Evolutionary conservation across 805 yeast genomes (phyloP).

Genomic region (Saturnispora saitoi): DNA sequence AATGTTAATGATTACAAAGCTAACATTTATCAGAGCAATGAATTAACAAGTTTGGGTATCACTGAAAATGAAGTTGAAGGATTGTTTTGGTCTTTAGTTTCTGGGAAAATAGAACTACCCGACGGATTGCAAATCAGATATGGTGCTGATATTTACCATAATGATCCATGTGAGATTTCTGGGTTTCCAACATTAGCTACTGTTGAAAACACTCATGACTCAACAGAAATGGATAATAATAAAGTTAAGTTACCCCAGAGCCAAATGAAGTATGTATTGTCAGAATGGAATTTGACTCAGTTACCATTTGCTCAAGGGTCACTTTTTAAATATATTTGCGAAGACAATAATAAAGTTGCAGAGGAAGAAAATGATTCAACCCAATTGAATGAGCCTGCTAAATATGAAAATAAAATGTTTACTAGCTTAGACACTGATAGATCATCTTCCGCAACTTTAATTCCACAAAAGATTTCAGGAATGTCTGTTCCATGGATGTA

Average conservation of each 20-base stretch:
- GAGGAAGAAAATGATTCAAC: background rate
- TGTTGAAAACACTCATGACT: background rate
- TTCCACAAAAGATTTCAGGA: slow-evolving; percentile 50
- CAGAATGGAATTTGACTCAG: slow-evolving; percentile 70
- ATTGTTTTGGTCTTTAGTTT: slow-evolving; percentile 53
- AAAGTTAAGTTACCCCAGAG: slow-evolving; percentile 12
- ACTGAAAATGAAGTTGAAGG: slow-evolving; percentile 42
- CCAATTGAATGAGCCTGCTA: background rate
- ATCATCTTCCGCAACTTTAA: slow-evolving; percentile 20
- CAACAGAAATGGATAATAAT: slow-evolving; percentile 12
- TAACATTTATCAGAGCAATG: background rate
- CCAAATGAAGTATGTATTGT: slow-evolving; percentile 34
- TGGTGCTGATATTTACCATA: slow-evolving; percentile 79
- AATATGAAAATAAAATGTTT: background rate
- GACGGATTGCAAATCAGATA: slow-evolving; percentile 51
- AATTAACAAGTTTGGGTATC: background rate
- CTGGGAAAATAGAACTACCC: slow-evolving; percentile 10
- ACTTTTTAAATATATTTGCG: slow-evolving; percentile 46
- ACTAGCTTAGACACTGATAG: slow-evolving; percentile 30
- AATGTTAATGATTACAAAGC: background rate
- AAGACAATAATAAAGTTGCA: background rate
- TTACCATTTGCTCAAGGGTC: slow-evolving; percentile 67
- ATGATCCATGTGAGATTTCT: slow-evolving; percentile 53
- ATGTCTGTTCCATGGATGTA: slow-evolving; percentile 96
- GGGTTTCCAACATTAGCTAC: slow-evolving; percentile 55